phyloP scores from a whole-genome alignment of 257 asterid genomes.

The Gentiana straminea region DNA sequence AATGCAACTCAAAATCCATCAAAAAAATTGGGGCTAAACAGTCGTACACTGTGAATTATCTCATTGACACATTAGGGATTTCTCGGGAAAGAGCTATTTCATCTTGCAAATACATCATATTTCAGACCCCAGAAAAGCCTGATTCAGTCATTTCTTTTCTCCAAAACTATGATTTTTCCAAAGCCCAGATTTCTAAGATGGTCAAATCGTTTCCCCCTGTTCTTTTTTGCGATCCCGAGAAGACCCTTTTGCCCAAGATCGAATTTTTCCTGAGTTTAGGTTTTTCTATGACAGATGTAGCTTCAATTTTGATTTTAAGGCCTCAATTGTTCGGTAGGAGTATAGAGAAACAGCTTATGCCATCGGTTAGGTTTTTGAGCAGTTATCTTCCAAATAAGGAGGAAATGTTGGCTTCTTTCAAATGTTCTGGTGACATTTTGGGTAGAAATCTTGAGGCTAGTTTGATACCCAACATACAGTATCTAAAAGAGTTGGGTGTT shows the following conservation, averaged over 20 bases:
- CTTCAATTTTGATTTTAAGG: not conserved
- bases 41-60: slow-evolving; percentile 11
- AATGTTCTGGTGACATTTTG: slow-evolving; percentile 2
- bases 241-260: slow-evolving; percentile 17
- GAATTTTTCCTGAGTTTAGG: slow-evolving; percentile 8
- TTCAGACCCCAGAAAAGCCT: slow-evolving; percentile 10
- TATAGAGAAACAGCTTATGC: slow-evolving; percentile 1
- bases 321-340: slow-evolving; percentile 1
- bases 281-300: slow-evolving; percentile 1
- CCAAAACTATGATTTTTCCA: slow-evolving; percentile 10
- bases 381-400: not conserved
- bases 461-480: slow-evolving; percentile 1
- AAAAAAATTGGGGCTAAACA: too few relatives aligned
- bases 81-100: slow-evolving; percentile 15
- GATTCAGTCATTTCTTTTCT: slow-evolving; percentile 14
- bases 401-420: slow-evolving; percentile 2
- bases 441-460: not conserved
- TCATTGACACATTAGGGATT: slow-evolving; percentile 18
- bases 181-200: slow-evolving; percentile 5
- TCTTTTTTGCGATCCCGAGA: slow-evolving; percentile 12
- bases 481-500: slow-evolving; percentile 8
- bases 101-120: slow-evolving; percentile 6
- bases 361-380: not conserved
- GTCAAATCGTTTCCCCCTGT: slow-evolving; percentile 9
- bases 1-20: not conserved